Percentiles rank a stretch among this genome's conserved stretches.
phyloP scores from a whole-genome alignment of 1,284 basidiomycete species.

The Irpex sp. region DNA sequence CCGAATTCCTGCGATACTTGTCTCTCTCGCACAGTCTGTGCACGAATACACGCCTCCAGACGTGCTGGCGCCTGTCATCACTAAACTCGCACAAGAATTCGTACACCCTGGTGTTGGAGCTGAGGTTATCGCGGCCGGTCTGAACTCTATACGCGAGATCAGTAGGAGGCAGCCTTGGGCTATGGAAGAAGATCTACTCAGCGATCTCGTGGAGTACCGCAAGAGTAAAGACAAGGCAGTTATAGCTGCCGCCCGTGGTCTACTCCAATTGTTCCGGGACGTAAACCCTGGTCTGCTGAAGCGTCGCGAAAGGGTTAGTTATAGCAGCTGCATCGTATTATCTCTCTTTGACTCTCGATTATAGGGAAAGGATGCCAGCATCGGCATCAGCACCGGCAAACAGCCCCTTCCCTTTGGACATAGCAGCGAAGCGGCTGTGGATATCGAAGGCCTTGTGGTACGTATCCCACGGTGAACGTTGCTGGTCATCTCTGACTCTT shows the following conservation, averaged over 20 bases:
- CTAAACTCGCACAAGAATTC: slow-evolving; percentile 93
- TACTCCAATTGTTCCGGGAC: slow-evolving; percentile 93
- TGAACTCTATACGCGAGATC: slow-evolving; percentile 94
- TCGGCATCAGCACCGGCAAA: slow-evolving; percentile 58
- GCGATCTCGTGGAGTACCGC: slow-evolving; percentile 91
- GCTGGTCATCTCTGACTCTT: slow-evolving; percentile 6
- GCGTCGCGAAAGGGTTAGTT: slow-evolving; percentile 75
- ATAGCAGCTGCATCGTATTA: slow-evolving; percentile 1
- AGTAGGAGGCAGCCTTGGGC: slow-evolving; percentile 93
- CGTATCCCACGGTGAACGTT: slow-evolving; percentile 22
- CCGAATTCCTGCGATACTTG: slow-evolving; percentile 92
- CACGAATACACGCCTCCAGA: slow-evolving; percentile 97
- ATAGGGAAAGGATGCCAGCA: slow-evolving; percentile 83
- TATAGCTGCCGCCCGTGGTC: slow-evolving; percentile 80
- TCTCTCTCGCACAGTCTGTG: slow-evolving; percentile 91
- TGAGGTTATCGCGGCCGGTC: slow-evolving; percentile 93
- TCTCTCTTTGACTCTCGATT: slow-evolving; percentile 7
- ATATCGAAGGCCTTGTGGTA: slow-evolving; percentile 90
- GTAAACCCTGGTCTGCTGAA: slow-evolving; percentile 95
- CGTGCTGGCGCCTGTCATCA: slow-evolving; percentile 83
- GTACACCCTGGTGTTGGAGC: slow-evolving; percentile 96
- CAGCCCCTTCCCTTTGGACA: slow-evolving; percentile 84
- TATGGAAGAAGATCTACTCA: slow-evolving; percentile 92
- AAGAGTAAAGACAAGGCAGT: slow-evolving; percentile 96
- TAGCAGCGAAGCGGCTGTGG: slow-evolving; percentile 66